A percentile compares a stretch with the other conserved stretches of the same genome.
phyloP scores from a whole-genome alignment of 805 yeast genomes.

The Saturnispora zaruensis region DNA sequence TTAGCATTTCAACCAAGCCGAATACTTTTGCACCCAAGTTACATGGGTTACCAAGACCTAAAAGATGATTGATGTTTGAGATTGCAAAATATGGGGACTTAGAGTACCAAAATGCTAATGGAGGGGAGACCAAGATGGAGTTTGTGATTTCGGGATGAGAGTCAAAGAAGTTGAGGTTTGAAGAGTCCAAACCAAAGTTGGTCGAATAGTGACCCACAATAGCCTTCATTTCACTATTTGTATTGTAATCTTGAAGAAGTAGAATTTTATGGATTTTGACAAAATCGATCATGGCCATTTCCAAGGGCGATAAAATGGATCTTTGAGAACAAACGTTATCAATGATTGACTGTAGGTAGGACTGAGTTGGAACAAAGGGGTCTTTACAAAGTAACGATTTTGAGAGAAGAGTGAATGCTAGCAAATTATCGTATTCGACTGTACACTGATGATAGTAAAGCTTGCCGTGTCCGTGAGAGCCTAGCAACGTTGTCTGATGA shows the following conservation, averaged over 20 bases:
- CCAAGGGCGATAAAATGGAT: conserved; percentile 49
- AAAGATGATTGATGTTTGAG: conserved; percentile 63
- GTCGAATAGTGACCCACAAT: conserved; percentile 57
- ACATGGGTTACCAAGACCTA: conserved; percentile 68
- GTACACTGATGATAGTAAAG: conserved; percentile 83
- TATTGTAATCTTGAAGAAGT: conserved; percentile 49
- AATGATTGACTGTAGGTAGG: conserved; percentile 66
- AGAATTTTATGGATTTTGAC: conserved; percentile 62
- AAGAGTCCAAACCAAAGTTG: conserved; percentile 60
- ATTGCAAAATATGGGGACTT: conserved; percentile 70
- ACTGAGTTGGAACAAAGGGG: conserved; percentile 77
- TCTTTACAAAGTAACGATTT: conserved; percentile 73
- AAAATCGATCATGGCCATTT: conserved; percentile 51
- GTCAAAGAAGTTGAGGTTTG: conserved; percentile 55
- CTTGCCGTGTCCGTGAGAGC: conserved; percentile 77
- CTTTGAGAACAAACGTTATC: conserved; percentile 68
- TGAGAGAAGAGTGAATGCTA: conserved; percentile 72
- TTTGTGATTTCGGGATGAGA: conserved; percentile 25
- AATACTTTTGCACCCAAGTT: conserved; percentile 73
- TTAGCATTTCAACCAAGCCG: conserved; percentile 61
- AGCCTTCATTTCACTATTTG: conserved; percentile 45
- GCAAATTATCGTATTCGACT: conserved; percentile 68
- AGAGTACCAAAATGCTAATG: conserved; percentile 58
- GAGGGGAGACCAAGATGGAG: conserved; percentile 26
- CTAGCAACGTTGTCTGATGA: conserved; percentile 51